Conservation (phyloP, 139 green algal genomes). For the Micractinium conductrix region DNA sequence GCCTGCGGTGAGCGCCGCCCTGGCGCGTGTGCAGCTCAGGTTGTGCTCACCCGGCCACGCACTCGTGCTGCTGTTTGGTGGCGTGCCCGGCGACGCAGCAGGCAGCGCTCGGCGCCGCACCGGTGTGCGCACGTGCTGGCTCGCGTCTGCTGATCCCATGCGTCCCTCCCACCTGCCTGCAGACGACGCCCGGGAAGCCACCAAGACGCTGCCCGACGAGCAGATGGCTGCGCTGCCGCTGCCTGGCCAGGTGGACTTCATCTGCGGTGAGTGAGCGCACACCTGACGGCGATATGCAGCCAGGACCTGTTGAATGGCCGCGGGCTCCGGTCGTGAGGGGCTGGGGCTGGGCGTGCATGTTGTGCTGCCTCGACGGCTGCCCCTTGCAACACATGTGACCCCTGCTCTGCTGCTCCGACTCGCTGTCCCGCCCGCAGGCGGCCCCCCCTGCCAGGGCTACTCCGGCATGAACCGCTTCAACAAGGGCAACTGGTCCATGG, state of each 20-base stretch:
- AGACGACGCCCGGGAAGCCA: constrained; percentile 49
- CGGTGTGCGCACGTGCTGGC: background rate
- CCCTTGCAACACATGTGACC: no score
- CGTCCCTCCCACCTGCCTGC: background rate
- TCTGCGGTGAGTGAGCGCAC: constrained; percentile 71
- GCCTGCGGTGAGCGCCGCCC: background rate
- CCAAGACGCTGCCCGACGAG: constrained; percentile 44
- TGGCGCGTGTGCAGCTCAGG: no score
- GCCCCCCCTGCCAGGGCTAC: constrained; percentile 97
- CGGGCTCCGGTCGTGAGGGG: no score
- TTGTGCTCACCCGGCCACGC: no score
- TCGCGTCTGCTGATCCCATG: no score
- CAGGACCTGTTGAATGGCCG: no score
- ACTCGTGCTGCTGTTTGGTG: no score
- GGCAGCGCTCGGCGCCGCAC: no score
- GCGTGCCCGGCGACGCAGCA: no score
- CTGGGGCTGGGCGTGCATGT: background rate
- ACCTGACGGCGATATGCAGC: no score
- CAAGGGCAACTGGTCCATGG: constrained; percentile 94
- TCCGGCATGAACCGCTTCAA: constrained; percentile 99
- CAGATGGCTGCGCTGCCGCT: constrained; percentile 63
- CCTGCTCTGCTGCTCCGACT: background rate
- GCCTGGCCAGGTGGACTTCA: constrained; percentile 94
- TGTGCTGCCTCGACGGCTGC: no score
- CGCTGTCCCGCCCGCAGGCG: constrained; percentile 54